phyloP scores from a whole-genome alignment of 495 filamentous ascomycete genomes.

The Sabuloglossum arenarium region DNA sequence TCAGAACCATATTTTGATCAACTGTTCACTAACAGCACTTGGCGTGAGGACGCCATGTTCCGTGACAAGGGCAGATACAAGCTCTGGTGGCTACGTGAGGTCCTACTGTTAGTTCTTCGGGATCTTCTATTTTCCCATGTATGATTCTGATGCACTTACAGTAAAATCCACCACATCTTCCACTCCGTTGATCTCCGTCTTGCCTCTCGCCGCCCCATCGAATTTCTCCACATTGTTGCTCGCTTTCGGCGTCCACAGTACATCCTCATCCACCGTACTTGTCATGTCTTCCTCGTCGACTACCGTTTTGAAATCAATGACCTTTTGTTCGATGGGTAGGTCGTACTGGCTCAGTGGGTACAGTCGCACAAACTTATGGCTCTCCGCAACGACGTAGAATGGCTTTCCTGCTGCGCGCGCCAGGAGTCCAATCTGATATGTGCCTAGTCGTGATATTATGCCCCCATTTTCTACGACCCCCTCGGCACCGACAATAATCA shows the following conservation, averaged over 20 bases:
- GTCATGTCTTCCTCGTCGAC: slow-evolving; percentile 10
- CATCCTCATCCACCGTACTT: slow-evolving; percentile 3
- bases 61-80: slow-evolving; percentile 63
- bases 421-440: slow-evolving; percentile 70
- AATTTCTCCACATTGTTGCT: background rate
- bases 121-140: background rate
- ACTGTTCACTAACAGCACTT: slow-evolving; percentile 53
- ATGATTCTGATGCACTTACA: slow-evolving; percentile 18
- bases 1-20: slow-evolving; percentile 64
- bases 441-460: slow-evolving; percentile 75
- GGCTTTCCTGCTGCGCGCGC: slow-evolving; percentile 58
- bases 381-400: slow-evolving; percentile 84
- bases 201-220: background rate
- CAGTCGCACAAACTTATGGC: slow-evolving; percentile 78
- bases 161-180: slow-evolving; percentile 66
- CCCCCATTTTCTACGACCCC: slow-evolving; percentile 88
- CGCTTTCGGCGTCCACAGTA: background rate
- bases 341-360: slow-evolving; percentile 64
- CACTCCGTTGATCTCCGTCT: background rate
- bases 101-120: background rate
- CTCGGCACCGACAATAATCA: slow-evolving; percentile 84
- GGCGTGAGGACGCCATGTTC: slow-evolving; percentile 56
- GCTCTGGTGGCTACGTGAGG: slow-evolving; percentile 34
- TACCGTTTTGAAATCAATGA: slow-evolving; percentile 44
- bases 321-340: slow-evolving; percentile 50